A percentile compares a stretch with the other conserved stretches of the same genome.
phyloP scores from a whole-genome alignment of 345 rosid genomes.

The Melaleuca quinquenervia region DNA sequence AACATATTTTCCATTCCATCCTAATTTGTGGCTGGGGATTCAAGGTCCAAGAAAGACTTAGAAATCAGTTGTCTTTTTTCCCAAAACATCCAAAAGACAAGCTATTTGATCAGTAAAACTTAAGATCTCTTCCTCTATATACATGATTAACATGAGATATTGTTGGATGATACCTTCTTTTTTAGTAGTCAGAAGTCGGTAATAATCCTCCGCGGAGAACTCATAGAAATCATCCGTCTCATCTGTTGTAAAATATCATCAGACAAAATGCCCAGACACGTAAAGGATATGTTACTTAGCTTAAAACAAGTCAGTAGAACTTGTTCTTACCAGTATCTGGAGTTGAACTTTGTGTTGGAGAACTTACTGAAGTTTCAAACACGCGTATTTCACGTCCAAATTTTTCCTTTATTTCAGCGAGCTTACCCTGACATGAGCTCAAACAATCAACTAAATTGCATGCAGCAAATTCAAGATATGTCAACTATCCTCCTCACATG shows the following conservation, averaged over 20 bases:
- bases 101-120: not conserved
- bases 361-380: constrained; percentile 47
- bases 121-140: not conserved
- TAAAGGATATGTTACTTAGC: not conserved
- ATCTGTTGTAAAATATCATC: constrained; percentile 20
- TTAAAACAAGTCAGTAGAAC: not conserved
- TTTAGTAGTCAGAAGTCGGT: constrained; percentile 39
- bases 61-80: not conserved
- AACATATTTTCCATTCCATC: not conserved
- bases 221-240: constrained; percentile 81
- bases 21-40: not conserved
- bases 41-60: not conserved
- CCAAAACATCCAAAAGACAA: not conserved
- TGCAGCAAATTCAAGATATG: not conserved
- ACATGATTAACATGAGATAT: not conserved
- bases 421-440: constrained; percentile 37
- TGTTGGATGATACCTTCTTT: constrained; percentile 41
- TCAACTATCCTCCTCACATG: not conserved
- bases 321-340: constrained; percentile 26
- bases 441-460: not conserved
- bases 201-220: constrained; percentile 73
- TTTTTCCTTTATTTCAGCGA: constrained; percentile 53
- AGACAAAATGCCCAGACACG: not conserved
- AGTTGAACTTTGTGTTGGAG: constrained; percentile 24
- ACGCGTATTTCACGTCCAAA: constrained; percentile 67